Evolutionary conservation across 2,329 filamentous ascomycete species (phyloP), one percentile per base, ranked within the genome.

Genomic region (Amesomyces nigricolor): DNA sequence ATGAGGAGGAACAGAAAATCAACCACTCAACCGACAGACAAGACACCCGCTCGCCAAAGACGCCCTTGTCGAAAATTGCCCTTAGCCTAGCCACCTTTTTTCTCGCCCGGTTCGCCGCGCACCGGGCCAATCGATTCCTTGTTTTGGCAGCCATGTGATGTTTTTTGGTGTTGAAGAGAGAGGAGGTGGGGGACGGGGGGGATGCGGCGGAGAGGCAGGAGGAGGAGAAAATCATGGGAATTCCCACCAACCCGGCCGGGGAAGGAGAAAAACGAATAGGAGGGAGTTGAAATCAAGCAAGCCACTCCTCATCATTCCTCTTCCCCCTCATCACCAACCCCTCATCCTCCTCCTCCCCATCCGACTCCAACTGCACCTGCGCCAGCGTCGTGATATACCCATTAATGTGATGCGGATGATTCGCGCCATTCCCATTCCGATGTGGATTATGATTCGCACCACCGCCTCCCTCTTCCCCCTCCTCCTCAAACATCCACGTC

Each of bases 401-500:
- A 54, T 58, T 58, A 9, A 51, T 37, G 16, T 57, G 51, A n/a
- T 51, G 44, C 2, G 42, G 22, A 44, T 59, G 30, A 26, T 46
- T 54, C 38, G 56, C 47, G 37, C 55, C 47, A 35, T 60, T 59
- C 3, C 59, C 61, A 16, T 38, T 68, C 8, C 32, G 64, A 26
- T 70, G 65, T 59, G 16, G 61, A 64, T 60, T 67, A 68, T 47
- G 51, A 11, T 43, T 50, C 19, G 46, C 56, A 67, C 58, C 51
- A 16, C 70, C 70, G 7, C 67, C 67, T 13, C 75, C 76, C 39
- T 77, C 77, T 9, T 78, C 78, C 14, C 75, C 76, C 39, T 77
- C 77, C 10, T 78, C 78, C 4, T 80, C 78, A 43, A 79, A 68
- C 92, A 96, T 97, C 94, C 94, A 99, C 14, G 87, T 89, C 66